These are phyloP conservation scores for Lichtheimia hyalospora DNA, from an alignment of 371 early-diverging fungal species.

Conservation along the genomic window DNA sequence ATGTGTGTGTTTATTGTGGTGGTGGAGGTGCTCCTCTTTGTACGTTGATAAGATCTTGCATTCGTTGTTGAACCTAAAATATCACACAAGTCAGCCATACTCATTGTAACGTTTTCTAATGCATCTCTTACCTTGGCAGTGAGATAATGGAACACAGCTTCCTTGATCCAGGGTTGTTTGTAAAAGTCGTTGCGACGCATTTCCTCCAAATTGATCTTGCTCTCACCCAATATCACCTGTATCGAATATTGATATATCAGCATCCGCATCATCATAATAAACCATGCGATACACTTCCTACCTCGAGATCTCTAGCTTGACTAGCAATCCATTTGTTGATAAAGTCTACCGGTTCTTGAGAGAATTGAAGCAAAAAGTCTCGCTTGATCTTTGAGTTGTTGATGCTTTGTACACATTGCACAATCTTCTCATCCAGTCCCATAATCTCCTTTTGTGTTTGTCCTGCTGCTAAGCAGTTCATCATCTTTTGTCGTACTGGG, in stretches of 20 bases:
- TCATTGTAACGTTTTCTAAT: background rate
- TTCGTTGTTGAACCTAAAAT: conserved; percentile 47
- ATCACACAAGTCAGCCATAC: background rate
- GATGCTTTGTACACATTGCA: conserved; percentile 77
- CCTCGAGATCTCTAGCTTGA: conserved; percentile 90
- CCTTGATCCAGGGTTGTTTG: conserved; percentile 83
- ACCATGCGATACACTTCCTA: conserved; percentile 11
- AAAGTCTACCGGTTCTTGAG: conserved; percentile 85
- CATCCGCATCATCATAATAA: background rate
- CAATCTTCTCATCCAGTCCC: conserved; percentile 65
- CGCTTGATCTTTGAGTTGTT: conserved; percentile 88
- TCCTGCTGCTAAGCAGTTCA: conserved; percentile 37
- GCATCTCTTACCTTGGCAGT: conserved; percentile 56
- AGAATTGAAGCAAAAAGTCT: conserved; percentile 89
- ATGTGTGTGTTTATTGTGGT: background rate
- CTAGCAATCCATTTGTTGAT: conserved; percentile 91
- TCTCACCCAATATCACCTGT: conserved; percentile 81
- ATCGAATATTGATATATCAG: too few species aligned
- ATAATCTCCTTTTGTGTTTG: conserved; percentile 57
- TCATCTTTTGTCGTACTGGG: conserved; percentile 54
- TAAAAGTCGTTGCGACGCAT: conserved; percentile 79
- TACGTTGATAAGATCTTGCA: conserved; percentile 47
- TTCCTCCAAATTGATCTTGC: conserved; percentile 81
- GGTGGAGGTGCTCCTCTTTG: conserved; percentile 23
- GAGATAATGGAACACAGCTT: conserved; percentile 88